These are phyloP conservation scores for Persicaria tinctoria DNA, from an alignment of 148 eudicot species.

Conservation along the genomic window DNA sequence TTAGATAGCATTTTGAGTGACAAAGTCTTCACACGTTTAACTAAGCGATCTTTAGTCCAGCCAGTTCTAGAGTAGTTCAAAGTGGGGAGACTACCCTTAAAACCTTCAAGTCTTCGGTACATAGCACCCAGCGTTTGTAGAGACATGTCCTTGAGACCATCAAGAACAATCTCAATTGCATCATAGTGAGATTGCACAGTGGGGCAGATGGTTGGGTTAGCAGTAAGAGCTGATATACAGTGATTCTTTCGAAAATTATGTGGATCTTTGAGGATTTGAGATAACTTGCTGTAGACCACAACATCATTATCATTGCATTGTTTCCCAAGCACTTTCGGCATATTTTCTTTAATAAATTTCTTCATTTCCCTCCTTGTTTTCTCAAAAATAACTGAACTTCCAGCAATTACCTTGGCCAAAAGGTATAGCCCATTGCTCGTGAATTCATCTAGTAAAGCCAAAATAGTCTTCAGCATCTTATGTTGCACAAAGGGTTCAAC, in stretches of 20 bases:
- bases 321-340: slow-evolving; percentile 23
- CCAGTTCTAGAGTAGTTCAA: slow-evolving; percentile 23
- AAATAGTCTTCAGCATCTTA: slow-evolving; percentile 21
- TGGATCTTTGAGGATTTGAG: slow-evolving; percentile 34
- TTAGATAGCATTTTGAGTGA: slow-evolving; percentile 33
- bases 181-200: slow-evolving; percentile 30
- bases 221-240: slow-evolving; percentile 1
- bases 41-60: slow-evolving; percentile 27
- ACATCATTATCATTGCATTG: slow-evolving; percentile 10
- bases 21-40: slow-evolving; percentile 20
- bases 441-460: slow-evolving; percentile 48
- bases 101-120: slow-evolving; percentile 56
- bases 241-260: slow-evolving; percentile 29
- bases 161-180: slow-evolving; percentile 41
- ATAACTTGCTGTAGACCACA: slow-evolving; percentile 22
- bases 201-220: not conserved
- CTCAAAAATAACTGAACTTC: slow-evolving; percentile 34
- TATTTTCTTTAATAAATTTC: slow-evolving; percentile 35
- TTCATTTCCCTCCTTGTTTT: slow-evolving; percentile 59
- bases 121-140: slow-evolving; percentile 42
- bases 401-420: slow-evolving; percentile 43
- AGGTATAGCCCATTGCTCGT: slow-evolving; percentile 48
- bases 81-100: slow-evolving; percentile 31
- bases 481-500: slow-evolving; percentile 15
- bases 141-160: slow-evolving; percentile 39